Percentiles rank a stretch among this genome's conserved stretches.
phyloP scores from a whole-genome alignment of 345 rosid species.

The Ceriops decandra region DNA sequence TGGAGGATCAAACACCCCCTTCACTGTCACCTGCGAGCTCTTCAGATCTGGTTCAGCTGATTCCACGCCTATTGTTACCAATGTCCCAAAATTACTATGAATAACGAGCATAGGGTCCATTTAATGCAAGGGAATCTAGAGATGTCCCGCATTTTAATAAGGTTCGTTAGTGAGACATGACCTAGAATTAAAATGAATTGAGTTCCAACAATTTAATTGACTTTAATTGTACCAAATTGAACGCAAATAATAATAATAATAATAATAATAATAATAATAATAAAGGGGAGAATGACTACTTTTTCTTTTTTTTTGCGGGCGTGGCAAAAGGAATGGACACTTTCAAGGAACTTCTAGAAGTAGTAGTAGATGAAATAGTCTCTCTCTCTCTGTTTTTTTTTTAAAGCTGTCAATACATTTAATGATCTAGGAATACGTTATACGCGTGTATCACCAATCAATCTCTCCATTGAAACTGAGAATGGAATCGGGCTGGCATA shows the following conservation, averaged over 20 bases:
- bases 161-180: background rate
- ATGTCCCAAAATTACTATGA: background rate
- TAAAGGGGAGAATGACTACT: background rate
- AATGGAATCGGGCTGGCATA: slow-evolving; percentile 7
- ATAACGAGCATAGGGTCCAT: background rate
- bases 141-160: background rate
- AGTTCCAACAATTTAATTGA: slow-evolving; percentile 12
- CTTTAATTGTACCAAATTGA: slow-evolving; percentile 13
- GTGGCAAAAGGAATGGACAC: slow-evolving; percentile 8
- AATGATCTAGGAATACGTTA: background rate
- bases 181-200: background rate
- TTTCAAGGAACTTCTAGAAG: slow-evolving; percentile 15
- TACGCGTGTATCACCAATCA: slow-evolving; percentile 10
- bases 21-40: slow-evolving; percentile 78
- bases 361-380: background rate
- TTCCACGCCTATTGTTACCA: slow-evolving; percentile 62
- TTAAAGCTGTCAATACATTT: too few relatives aligned
- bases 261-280: slow-evolving; percentile 6
- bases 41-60: slow-evolving; percentile 89
- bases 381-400: too few relatives aligned
- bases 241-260: slow-evolving; percentile 8
- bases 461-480: background rate
- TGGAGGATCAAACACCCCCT: slow-evolving; percentile 70
- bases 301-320: background rate
- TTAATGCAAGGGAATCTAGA: background rate